Conservation (phyloP, 352 stramenopile genomes). For the Lagenidium sp. region DNA sequence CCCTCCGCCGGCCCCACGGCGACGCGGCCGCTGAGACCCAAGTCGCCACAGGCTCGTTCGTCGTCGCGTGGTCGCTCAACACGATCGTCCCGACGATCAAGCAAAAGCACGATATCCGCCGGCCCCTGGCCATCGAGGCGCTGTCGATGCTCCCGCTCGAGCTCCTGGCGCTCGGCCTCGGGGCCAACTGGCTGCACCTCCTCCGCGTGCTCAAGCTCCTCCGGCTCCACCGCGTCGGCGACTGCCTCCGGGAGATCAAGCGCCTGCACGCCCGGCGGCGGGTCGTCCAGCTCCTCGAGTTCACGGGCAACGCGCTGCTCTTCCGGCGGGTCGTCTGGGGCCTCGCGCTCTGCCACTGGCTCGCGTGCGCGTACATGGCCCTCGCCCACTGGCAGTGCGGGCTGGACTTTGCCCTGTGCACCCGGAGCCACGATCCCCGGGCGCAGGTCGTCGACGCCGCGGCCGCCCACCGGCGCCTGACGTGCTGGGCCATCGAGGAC, state of each 20-base stretch:
- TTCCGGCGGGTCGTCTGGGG: conserved; percentile 35
- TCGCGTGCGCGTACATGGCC: conserved; percentile 58
- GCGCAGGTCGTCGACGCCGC: background rate
- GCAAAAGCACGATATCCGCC: conserved; percentile 19
- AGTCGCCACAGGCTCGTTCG: conserved; percentile 11
- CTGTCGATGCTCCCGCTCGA: conserved; percentile 44
- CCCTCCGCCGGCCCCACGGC: background rate
- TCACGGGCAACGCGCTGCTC: conserved; percentile 43
- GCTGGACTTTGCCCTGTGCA: conserved; percentile 39
- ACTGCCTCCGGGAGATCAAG: conserved; percentile 38
- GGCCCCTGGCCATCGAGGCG: conserved; percentile 31
- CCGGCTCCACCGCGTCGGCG: conserved; percentile 35
- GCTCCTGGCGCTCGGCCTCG: conserved; percentile 24
- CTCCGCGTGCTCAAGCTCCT: conserved; percentile 44
- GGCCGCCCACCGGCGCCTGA: conserved; percentile 12
- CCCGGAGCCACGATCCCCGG: conserved; percentile 8
- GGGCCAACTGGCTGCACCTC: conserved; percentile 45
- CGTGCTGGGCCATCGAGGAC: conserved; percentile 66
- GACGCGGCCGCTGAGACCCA: background rate
- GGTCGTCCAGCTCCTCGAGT: conserved; percentile 42
- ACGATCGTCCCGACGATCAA: conserved; percentile 31
- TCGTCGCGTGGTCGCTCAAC: conserved; percentile 55
- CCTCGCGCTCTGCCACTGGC: conserved; percentile 38
- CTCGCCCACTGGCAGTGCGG: conserved; percentile 63
- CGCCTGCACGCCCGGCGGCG: conserved; percentile 25